Evolutionary conservation across 2,329 filamentous ascomycete species (phyloP).

Genomic region (Plenodomus lindquistii): DNA sequence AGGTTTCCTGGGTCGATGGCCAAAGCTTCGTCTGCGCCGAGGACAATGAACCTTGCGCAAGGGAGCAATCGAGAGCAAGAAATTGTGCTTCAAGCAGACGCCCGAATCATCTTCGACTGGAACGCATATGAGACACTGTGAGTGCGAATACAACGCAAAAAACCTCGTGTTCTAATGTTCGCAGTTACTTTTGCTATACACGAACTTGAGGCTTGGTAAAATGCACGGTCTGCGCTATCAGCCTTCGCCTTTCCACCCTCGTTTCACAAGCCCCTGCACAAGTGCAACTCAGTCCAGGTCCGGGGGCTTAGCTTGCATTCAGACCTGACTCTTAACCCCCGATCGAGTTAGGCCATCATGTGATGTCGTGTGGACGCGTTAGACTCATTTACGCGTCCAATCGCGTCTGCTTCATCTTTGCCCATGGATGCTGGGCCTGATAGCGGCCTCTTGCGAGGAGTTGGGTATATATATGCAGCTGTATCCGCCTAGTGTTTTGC

Average conservation of each 20-base stretch:
- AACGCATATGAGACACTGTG: constrained; percentile 5
- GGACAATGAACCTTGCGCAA: constrained; percentile 27
- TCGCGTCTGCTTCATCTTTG: constrained; percentile 32
- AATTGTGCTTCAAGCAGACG: background rate
- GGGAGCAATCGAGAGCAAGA: constrained; percentile 2
- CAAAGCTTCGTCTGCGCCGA: constrained; percentile 27
- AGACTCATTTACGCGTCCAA: constrained; percentile 39
- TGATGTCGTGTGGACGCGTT: constrained; percentile 45
- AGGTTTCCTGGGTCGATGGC: constrained; percentile 27
- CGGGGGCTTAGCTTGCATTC: constrained; percentile 20
- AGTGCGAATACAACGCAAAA: background rate
- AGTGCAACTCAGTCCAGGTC: constrained; percentile 25
- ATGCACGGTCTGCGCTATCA: constrained; percentile 6
- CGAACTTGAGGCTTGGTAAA: background rate
- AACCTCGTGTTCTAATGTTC: constrained; percentile 4
- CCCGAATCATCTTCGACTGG: background rate
- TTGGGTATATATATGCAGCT: constrained; percentile 40
- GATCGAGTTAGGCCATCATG: constrained; percentile 31
- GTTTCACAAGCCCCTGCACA: constrained; percentile 38
- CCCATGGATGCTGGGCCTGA: constrained; percentile 31
- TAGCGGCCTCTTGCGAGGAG: constrained; percentile 36
- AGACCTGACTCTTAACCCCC: constrained; percentile 31
- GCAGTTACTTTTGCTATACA: constrained; percentile 10
- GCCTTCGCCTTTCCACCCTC: constrained; percentile 23
- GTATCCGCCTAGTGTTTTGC: constrained; percentile 27